Conservation (phyloP, 1,139 yeast species). For the Yamadazyma buinensis region DNA sequence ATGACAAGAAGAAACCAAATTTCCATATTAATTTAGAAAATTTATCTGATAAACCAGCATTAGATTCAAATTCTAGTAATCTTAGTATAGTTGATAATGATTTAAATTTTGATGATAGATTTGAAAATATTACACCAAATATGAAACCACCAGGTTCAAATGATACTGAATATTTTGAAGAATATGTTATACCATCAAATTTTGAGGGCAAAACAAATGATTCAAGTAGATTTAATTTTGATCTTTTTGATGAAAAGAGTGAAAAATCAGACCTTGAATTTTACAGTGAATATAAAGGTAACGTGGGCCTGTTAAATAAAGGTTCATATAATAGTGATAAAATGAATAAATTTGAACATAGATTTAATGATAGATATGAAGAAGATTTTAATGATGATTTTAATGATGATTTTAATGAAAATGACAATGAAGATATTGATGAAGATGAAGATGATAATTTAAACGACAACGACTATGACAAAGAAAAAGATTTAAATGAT, state of each 20-base stretch:
- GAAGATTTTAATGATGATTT: not conserved
- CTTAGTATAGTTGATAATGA: conserved; percentile 12
- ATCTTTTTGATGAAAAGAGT: conserved; percentile 13
- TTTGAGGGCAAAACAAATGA: conserved; percentile 15
- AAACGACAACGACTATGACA: not conserved
- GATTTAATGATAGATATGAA: not conserved
- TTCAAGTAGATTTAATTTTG: conserved; percentile 21
- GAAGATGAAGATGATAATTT: not conserved
- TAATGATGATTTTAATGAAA: not conserved
- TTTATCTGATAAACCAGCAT: conserved; percentile 6
- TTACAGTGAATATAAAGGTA: not conserved
- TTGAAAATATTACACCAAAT: conserved; percentile 30
- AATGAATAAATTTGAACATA: not conserved
- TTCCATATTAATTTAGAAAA: conserved; percentile 13
- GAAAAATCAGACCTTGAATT: not conserved
- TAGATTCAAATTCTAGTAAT: conserved; percentile 7
- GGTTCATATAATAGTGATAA: not conserved
- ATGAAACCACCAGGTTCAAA: conserved; percentile 40
- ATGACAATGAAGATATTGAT: not conserved
- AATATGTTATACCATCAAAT: conserved; percentile 10
- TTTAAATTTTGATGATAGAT: conserved; percentile 11
- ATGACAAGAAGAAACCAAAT: conserved; percentile 13
- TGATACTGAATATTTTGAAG: conserved; percentile 33
- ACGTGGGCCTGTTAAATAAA: no score
- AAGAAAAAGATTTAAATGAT: conserved; percentile 1